These are phyloP conservation scores for Lactarius deliciosus DNA, from an alignment of 768 basidiomycete genomes.

Conservation along the genomic window DNA sequence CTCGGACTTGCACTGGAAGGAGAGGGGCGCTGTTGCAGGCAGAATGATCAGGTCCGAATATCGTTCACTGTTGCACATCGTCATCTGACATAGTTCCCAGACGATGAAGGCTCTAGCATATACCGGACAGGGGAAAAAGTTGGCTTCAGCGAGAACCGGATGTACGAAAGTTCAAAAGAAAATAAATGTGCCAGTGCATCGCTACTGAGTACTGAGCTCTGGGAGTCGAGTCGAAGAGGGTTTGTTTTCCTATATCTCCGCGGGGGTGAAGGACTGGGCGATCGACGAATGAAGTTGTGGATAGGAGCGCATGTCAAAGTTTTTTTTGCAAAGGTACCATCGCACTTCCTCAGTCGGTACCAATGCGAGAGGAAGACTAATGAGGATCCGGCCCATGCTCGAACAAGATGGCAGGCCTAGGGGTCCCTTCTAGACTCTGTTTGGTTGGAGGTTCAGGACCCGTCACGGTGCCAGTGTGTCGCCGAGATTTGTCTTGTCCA, in stretches of 20 bases:
- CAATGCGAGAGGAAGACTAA: background rate
- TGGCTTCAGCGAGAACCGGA: background rate
- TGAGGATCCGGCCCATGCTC: background rate
- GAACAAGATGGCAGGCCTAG: background rate
- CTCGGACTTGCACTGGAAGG: background rate
- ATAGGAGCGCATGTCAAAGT: background rate
- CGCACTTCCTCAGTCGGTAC: background rate
- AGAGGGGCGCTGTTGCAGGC: background rate
- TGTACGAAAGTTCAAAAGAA: background rate
- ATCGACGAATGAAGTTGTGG: background rate
- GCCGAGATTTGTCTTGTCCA: background rate
- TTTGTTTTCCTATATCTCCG: background rate
- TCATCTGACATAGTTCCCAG: background rate
- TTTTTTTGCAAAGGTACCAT: background rate
- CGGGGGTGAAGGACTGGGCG: background rate
- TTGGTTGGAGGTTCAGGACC: background rate
- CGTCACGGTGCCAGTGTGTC: background rate
- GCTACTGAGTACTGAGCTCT: background rate
- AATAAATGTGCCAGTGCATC: background rate
- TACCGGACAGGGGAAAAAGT: background rate
- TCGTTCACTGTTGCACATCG: background rate
- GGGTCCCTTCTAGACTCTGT: background rate
- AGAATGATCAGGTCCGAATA: background rate
- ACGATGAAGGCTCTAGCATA: too few species aligned
- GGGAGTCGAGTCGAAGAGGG: background rate